phyloP scores from a whole-genome alignment of 2,329 filamentous ascomycete genomes.

The Pseudocercospora cruenta region DNA sequence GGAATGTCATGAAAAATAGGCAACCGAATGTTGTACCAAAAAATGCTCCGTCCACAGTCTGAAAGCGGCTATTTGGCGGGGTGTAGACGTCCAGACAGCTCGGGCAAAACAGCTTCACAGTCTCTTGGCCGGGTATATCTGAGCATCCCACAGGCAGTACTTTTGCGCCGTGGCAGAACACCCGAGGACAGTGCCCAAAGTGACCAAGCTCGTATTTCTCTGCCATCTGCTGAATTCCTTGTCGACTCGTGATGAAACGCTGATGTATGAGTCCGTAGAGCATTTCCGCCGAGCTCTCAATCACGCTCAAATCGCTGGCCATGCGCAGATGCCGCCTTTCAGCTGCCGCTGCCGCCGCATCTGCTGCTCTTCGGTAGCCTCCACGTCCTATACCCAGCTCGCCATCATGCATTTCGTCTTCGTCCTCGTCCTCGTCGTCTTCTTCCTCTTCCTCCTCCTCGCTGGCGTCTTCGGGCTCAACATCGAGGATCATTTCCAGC shows the following conservation, averaged over 20 bases:
- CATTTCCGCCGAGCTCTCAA: constrained; percentile 97
- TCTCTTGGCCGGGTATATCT: constrained; percentile 94
- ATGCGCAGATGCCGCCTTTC: constrained; percentile 83
- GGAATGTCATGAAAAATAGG: constrained; percentile 97
- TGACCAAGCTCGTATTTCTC: constrained; percentile 98
- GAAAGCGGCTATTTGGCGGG: constrained; percentile 94
- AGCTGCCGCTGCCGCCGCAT: constrained; percentile 45
- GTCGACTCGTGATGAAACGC: constrained; percentile 94
- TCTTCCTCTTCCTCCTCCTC: constrained; percentile 77
- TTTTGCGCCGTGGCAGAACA: constrained; percentile 85
- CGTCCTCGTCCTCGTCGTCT: constrained; percentile 66
- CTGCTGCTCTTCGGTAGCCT: constrained; percentile 35
- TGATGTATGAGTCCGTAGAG: constrained; percentile 98
- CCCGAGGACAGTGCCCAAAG: constrained; percentile 94
- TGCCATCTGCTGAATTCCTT: constrained; percentile 97
- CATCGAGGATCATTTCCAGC: constrained; percentile 97
- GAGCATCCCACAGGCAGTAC: constrained; percentile 92
- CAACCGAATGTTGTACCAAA: constrained; percentile 97
- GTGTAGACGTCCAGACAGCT: constrained; percentile 97
- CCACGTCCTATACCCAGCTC: constrained; percentile 45
- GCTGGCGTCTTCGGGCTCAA: constrained; percentile 94
- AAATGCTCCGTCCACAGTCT: constrained; percentile 96
- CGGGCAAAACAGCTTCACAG: constrained; percentile 97
- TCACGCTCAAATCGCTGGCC: constrained; percentile 89
- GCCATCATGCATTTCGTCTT: constrained; percentile 61